phyloP scores from a whole-genome alignment of 129 eudicot species.

The Artemisia argyi region DNA sequence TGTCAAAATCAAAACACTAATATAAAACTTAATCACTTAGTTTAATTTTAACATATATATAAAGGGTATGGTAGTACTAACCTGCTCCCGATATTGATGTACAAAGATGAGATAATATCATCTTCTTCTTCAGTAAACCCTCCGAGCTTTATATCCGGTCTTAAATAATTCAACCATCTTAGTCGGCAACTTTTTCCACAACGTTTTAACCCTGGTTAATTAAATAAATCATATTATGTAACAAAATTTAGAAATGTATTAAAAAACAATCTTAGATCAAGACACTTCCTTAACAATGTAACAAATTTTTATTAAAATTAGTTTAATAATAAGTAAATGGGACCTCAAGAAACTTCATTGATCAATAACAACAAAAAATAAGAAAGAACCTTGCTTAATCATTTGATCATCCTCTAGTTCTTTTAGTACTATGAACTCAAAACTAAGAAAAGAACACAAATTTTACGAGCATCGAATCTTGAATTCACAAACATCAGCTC shows the following conservation, averaged over 20 bases:
- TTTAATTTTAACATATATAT: background rate
- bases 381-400: background rate
- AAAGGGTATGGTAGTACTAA: background rate
- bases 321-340: background rate
- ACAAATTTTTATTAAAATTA: background rate
- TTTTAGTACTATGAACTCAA: too few species aligned
- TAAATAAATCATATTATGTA: background rate
- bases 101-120: constrained; percentile 49
- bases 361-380: constrained; percentile 13
- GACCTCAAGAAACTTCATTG: constrained; percentile 6
- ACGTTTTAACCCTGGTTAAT: constrained; percentile 56
- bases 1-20: background rate
- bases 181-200: constrained; percentile 81
- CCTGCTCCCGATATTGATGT: constrained; percentile 70
- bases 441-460: too few species aligned
- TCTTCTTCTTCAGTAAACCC: constrained; percentile 75
- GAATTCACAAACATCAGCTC: too few species aligned
- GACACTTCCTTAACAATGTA: constrained; percentile 5
- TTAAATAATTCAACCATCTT: constrained; percentile 73
- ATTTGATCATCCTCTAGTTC: too few species aligned
- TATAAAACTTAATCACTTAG: background rate
- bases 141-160: constrained; percentile 80
- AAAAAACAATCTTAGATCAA: background rate
- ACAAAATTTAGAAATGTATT: background rate
- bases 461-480: too few species aligned